A percentile compares a stretch with the other conserved stretches of the same genome.
phyloP scores from a whole-genome alignment of 805 yeast species.

The Yamadazyma scolyti region DNA sequence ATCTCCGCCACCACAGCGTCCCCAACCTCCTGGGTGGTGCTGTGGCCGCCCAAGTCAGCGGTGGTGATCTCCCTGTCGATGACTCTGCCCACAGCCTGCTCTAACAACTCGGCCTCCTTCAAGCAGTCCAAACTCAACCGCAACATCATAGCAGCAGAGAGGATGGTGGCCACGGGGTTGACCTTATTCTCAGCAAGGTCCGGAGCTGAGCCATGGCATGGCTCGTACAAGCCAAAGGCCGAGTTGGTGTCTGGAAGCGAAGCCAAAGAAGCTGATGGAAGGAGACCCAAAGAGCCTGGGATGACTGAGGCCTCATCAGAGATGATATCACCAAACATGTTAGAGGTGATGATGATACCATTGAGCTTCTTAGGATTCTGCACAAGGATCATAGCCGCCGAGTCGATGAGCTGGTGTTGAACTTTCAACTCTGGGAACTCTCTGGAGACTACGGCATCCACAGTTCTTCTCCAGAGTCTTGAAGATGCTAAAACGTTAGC shows the following conservation, averaged over 20 bases:
- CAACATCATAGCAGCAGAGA: constrained; percentile 97
- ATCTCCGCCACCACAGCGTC: constrained; percentile 85
- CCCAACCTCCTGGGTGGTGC: constrained; percentile 86
- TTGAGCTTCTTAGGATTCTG: constrained; percentile 88
- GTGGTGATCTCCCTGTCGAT: constrained; percentile 85
- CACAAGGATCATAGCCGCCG: constrained; percentile 97
- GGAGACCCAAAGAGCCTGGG: constrained; percentile 94
- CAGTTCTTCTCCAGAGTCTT: constrained; percentile 94
- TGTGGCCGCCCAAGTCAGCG: constrained; percentile 85
- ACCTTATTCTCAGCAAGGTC: constrained; percentile 85
- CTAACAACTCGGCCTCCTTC: constrained; percentile 84
- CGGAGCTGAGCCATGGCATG: constrained; percentile 98
- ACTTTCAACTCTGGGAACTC: constrained; percentile 89
- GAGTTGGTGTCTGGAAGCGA: constrained; percentile 93
- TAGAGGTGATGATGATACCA: constrained; percentile 88
- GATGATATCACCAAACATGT: constrained; percentile 98
- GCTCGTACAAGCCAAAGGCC: constrained; percentile 96
- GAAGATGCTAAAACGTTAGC: constrained; percentile 97
- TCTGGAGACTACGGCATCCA: constrained; percentile 72
- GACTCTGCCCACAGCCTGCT: constrained; percentile 79
- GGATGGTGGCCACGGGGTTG: constrained; percentile 91
- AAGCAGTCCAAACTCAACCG: constrained; percentile 79
- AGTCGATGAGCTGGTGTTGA: constrained; percentile 94
- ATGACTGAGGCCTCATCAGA: constrained; percentile 97
- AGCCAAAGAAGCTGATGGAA: constrained; percentile 95